Conservation (phyloP, 768 basidiomycete species). For the Tulasnella sp. region DNA sequence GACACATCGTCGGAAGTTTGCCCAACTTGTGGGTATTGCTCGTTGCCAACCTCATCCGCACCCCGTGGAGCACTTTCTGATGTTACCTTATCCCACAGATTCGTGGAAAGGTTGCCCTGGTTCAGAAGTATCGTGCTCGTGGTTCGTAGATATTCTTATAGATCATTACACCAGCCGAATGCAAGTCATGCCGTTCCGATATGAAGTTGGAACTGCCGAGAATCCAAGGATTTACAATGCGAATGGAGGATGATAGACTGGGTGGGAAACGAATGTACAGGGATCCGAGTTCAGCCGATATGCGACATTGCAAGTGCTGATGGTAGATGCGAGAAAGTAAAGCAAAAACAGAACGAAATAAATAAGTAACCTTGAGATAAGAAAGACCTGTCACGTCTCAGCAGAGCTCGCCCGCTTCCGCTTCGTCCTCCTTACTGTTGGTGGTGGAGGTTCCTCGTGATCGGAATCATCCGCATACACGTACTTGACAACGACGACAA, state of each 20-base stretch:
- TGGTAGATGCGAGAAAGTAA: too few relatives aligned
- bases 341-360: too few relatives aligned
- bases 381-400: too few relatives aligned
- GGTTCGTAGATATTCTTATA: slow-evolving; percentile 28
- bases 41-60: slow-evolving; percentile 14
- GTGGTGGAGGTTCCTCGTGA: neutral
- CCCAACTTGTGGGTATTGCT: slow-evolving; percentile 54
- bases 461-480: slow-evolving; percentile 13
- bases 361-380: too few relatives aligned
- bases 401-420: neutral
- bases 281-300: too few relatives aligned
- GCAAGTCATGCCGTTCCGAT: too few relatives aligned
- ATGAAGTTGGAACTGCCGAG: too few relatives aligned
- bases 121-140: slow-evolving; percentile 64
- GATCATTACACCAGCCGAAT: too few relatives aligned
- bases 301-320: too few relatives aligned
- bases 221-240: too few relatives aligned
- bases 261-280: too few relatives aligned
- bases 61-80: slow-evolving; percentile 16
- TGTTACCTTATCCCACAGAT: slow-evolving; percentile 42
- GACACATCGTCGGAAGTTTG: slow-evolving; percentile 71
- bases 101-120: slow-evolving; percentile 70
- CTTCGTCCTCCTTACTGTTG: neutral
- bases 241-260: too few relatives aligned
- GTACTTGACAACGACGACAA: slow-evolving; percentile 12